Percentiles rank a stretch among this genome's conserved stretches.
Conservation (phyloP, 352 stramenopile species). For the Lagenidium sp. region DNA sequence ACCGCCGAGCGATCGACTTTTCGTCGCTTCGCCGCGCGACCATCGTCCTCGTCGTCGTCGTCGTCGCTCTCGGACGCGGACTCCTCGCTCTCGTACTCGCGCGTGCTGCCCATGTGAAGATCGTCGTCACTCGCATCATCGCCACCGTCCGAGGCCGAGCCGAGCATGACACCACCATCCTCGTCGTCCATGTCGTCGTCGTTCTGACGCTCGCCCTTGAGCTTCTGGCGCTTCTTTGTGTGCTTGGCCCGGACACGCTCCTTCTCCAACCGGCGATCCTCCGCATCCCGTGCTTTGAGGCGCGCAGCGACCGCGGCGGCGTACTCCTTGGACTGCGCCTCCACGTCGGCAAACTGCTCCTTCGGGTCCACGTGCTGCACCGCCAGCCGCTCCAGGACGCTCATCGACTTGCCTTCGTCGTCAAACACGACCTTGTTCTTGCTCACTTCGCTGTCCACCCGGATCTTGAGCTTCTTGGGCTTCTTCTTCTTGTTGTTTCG, state of each 20-base stretch:
- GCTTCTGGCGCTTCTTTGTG: slow-evolving; percentile 81
- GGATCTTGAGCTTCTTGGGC: slow-evolving; percentile 84
- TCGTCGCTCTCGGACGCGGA: slow-evolving; percentile 18
- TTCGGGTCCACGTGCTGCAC: slow-evolving; percentile 26
- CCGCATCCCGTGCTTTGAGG: slow-evolving; percentile 65
- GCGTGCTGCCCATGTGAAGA: slow-evolving; percentile 20
- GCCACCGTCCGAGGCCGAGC: slow-evolving; percentile 13
- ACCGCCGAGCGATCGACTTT: slow-evolving; percentile 43
- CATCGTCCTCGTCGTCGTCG: slow-evolving; percentile 10
- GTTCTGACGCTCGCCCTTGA: slow-evolving; percentile 51
- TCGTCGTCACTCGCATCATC: slow-evolving; percentile 17
- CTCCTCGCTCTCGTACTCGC: slow-evolving; percentile 15
- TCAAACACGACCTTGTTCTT: slow-evolving; percentile 91
- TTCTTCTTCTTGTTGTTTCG: slow-evolving; percentile 76
- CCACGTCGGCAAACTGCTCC: slow-evolving; percentile 51
- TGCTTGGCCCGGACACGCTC: slow-evolving; percentile 86
- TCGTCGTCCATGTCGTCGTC: slow-evolving; percentile 30
- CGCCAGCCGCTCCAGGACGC: slow-evolving; percentile 47
- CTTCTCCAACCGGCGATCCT: slow-evolving; percentile 77
- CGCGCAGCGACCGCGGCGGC: slow-evolving; percentile 52
- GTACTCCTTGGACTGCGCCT: slow-evolving; percentile 52
- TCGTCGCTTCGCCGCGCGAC: slow-evolving; percentile 12
- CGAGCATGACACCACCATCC: slow-evolving; percentile 8
- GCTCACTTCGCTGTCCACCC: slow-evolving; percentile 59
- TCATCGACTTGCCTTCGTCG: slow-evolving; percentile 87